Base-by-base conservation (phyloP, 2,329 filamentous ascomycete genomes). In the Fusarium irregulare region DNA sequence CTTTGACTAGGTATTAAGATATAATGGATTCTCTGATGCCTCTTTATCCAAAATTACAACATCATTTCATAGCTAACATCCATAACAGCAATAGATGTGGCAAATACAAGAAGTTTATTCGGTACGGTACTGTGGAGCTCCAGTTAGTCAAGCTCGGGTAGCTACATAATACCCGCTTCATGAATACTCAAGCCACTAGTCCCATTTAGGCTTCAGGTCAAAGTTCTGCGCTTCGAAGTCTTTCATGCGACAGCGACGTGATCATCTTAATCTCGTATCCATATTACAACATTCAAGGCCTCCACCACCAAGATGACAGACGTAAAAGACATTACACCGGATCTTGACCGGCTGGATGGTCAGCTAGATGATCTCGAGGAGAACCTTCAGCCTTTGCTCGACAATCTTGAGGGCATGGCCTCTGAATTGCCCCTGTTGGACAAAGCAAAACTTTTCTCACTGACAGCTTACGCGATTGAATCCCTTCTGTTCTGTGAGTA, bases 361-460 rank as follows among this genome's bases (percentile, higher is more conserved):
- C 89, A 94, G 78, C 88, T 98, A 53, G 92, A 97, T 80, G 88
- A 91, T 58, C 86, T 98, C 48, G 89, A 97, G 77, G 87, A 90
- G 37, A 85, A 88, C 6, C 85, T 98, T 28, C 82, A 88, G 68
- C 93, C 95, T n/a, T 83, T 98, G 8, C 82, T 97, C 27, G 83
- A 85, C 37, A 85, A 86, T 51, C 82, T 98, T 45, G 84, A 88
- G 53, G 88, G 91, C 42, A 87, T 89, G 60, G 89, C 93, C 7
- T 90, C 89, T 58, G 93, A 93, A 77, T 85, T 98, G 28, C 94
- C 95, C 3, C 86, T 98, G n/a, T 86, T 99, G 65, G 95, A 98
- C 83, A 94, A 93, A 82, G 94, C 96, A 10, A 98, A 98, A 82
- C 89, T 98, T 64, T 93, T 97, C 78, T 91, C 96, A n/a, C 85